A percentile compares a stretch with the other conserved stretches of the same genome.
Evolutionary conservation across 2,329 filamentous ascomycete genomes (phyloP).

Genomic region (Monascus ruber): DNA sequence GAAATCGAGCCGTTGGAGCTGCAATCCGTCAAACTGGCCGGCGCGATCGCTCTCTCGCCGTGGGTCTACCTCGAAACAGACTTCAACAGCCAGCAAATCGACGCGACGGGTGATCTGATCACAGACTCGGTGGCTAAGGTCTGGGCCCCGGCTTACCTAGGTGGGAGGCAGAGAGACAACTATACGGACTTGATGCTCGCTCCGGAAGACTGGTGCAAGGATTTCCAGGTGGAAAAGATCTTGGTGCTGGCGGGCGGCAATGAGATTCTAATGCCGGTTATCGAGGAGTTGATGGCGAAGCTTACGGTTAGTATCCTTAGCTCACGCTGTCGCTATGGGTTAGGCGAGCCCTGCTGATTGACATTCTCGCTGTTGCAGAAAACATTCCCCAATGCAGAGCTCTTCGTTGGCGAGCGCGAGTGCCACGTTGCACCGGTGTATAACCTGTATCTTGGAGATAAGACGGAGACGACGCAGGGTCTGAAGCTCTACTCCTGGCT

Average conservation of each 20-base stretch:
- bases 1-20: slow-evolving; percentile 36
- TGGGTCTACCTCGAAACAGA: slow-evolving; percentile 45
- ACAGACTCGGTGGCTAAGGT: slow-evolving; percentile 25
- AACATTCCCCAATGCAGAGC: slow-evolving; percentile 17
- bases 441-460: slow-evolving; percentile 24
- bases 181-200: slow-evolving; percentile 45
- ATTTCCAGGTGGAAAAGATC: slow-evolving; percentile 37
- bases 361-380: too few species aligned
- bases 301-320: slow-evolving; percentile 30
- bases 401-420: slow-evolving; percentile 27
- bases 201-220: slow-evolving; percentile 41
- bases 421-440: slow-evolving; percentile 34
- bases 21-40: slow-evolving; percentile 8
- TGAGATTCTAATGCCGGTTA: slow-evolving; percentile 47
- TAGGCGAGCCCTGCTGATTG: too few species aligned
- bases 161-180: slow-evolving; percentile 28
- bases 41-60: slow-evolving; percentile 44
- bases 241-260: slow-evolving; percentile 44
- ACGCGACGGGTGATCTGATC: slow-evolving; percentile 43
- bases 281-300: slow-evolving; percentile 39
- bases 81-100: slow-evolving; percentile 32
- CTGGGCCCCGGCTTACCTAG: slow-evolving; percentile 42
- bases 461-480: slow-evolving; percentile 28
- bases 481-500: slow-evolving; percentile 27
- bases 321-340: too few species aligned